Evolutionary conservation across 345 rosid genomes (phyloP), one percentile per base, ranked within the genome.

Genomic region (Brassica cretica): DNA sequence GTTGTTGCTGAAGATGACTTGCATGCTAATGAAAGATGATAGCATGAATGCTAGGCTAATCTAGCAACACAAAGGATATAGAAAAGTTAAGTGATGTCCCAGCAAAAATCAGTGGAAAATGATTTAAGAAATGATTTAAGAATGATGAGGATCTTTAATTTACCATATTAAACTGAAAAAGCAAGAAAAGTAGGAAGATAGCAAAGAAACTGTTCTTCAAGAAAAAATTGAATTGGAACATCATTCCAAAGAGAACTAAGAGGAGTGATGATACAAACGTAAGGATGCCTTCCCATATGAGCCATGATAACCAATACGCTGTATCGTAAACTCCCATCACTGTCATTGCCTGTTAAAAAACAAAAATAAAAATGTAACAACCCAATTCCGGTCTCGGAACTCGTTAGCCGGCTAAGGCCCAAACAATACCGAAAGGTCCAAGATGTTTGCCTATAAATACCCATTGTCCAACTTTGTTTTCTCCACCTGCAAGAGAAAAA

Each of bases 291-390:
- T 92, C 98, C 94, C 98, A 94, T 59, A 80, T 65, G 69, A 94
- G 89, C 97, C 97, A 94, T 33, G 98, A 94, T 18, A 89, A 79
- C 98, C 98, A 92, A 62, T 89, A 91, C 35, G 97, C 90, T 41
- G 97, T 81, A 69, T 94, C 98, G 37, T 76, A 91, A 71, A 92
- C 94, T 56, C 98, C 98, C 89, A 88, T 89, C 87, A 88, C 82
- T 46, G 85, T 89, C 95, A 94, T 91, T 61, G 91, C 91, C 97
- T 92, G 92, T 73, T 78, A 81, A 71, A 10, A 91, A 89, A 3
- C 27, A 25, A 25, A 25, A 25, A 25, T 25, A 25, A 2, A 25
- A 21, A 21, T 21, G 24, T 21, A 21, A 21, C 24, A 21, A 21
- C 24, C 24, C 24, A 21, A 21, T 21, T 21, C 24, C 24, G 24